phyloP scores from a whole-genome alignment of 2,329 filamentous ascomycete species.

The Amylocarpus encephaloides region DNA sequence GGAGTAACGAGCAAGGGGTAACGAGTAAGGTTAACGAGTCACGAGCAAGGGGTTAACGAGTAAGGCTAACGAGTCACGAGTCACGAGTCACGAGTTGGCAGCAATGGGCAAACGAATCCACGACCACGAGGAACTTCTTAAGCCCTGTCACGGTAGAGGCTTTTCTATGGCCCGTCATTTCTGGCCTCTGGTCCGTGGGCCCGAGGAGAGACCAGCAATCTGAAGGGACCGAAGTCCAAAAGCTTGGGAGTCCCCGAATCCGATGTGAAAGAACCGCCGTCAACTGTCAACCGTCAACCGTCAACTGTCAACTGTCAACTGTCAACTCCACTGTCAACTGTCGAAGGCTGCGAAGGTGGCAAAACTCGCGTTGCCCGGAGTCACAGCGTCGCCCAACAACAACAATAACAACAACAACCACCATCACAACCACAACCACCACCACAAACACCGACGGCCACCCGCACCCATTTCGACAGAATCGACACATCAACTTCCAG shows the following conservation, averaged over 20 bases:
- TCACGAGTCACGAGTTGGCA: no score
- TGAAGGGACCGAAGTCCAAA: conserved; percentile 20
- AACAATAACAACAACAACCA: no score
- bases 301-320: no score
- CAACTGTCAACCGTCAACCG: no score
- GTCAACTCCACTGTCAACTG: no score
- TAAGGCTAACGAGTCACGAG: no score
- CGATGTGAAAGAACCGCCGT: conserved; percentile 3
- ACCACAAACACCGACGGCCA: conserved; percentile 21
- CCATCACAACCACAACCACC: no score
- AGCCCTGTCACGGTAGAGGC: conserved; percentile 5
- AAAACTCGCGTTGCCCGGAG: conserved; percentile 21
- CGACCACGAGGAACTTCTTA: no score
- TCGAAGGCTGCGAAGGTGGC: conserved; percentile 18
- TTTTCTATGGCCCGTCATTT: background rate
- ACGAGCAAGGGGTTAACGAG: no score
- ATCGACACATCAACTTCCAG: conserved; percentile 12
- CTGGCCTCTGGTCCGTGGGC: conserved; percentile 22
- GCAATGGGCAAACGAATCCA: background rate
- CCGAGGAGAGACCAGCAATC: conserved; percentile 21
- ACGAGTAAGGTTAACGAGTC: no score
- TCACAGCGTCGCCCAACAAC: conserved; percentile 24
- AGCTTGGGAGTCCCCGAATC: conserved; percentile 21
- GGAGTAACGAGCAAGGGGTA: no score
- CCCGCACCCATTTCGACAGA: no score